Base-by-base conservation (phyloP, 1,139 yeast genomes). In the Blastobotrys raffinosifermentans region DNA sequence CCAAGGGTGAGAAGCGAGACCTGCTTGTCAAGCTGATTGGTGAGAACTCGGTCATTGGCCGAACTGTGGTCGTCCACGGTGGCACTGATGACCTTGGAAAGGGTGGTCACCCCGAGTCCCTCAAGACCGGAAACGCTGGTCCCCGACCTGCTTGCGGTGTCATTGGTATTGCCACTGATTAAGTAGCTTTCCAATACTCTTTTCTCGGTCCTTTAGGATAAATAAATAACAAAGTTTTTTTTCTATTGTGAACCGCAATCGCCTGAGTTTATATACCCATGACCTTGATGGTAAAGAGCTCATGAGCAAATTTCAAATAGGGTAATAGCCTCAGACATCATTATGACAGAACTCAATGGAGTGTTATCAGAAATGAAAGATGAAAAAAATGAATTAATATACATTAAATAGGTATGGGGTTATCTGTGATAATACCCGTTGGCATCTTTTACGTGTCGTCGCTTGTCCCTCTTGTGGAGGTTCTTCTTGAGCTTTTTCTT, bases 61-160 rank as follows among this genome's bases (percentile, higher is more conserved):
- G 98, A 76, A 81, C 96, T 49, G 91, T 91, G 48, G 97, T 91
- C 55, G 81, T 91, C 49, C 98, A 91, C 69, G 87, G 77, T 47
- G 98, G 97, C 57, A 72, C 77, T 54, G 98, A 91, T 63, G 98
- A 91, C 64, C 80, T 86, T 62, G 98, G 98, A 61, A 81, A 84
- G 73, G 96, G 97, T 64, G 96, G 91, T 43, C 80, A 80, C 63
- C 82, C 84, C 48, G 96, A 89, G 67, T 86, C 96, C 47, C 75
- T 83, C 70, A 86, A 84, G 72, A 91, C 97, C 52, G 98, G 98
- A 70, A 89, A 91, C 62, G 97, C 98, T 46, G 97, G 98, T 64
- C 91, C 83, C 55, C 86, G 98, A 78, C 89, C 94, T 52, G 98
- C 98, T 50, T 91, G 98, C 72, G 97, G 98, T 73, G 97, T 91